A percentile compares a stretch with the other conserved stretches of the same genome.
phyloP scores from a whole-genome alignment of 108 stramenopile genomes.

The Skeletonema grethae region DNA sequence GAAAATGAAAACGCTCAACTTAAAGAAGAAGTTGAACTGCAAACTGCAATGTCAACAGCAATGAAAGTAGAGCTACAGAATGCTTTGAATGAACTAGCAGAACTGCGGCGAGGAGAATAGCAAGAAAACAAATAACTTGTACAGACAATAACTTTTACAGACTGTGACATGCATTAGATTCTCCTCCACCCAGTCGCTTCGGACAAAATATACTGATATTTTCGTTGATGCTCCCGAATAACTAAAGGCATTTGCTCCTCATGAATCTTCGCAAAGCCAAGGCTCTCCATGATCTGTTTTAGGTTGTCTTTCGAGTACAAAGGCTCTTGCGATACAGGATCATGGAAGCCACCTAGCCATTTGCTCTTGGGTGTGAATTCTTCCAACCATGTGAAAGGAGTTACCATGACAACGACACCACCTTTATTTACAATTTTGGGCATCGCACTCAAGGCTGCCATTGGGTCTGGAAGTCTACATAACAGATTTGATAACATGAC shows the following conservation, averaged over 20 bases:
- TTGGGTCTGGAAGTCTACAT: constrained; percentile 90
- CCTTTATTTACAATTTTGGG: constrained; percentile 77
- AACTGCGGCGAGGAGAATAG: neutral
- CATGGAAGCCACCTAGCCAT: constrained; percentile 85
- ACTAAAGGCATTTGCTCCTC: constrained; percentile 87
- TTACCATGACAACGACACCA: constrained; percentile 89
- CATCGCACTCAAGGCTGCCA: constrained; percentile 80
- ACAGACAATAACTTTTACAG: neutral
- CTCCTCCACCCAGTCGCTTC: constrained; percentile 90
- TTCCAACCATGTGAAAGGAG: constrained; percentile 91
- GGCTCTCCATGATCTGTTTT: constrained; percentile 70
- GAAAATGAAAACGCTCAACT: constrained; percentile 12
- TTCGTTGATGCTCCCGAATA: constrained; percentile 93
- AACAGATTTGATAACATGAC: constrained; percentile 90
- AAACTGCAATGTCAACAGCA: neutral
- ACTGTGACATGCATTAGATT: neutral
- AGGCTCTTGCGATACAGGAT: constrained; percentile 67
- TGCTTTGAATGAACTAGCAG: constrained; percentile 26
- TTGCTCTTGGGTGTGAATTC: constrained; percentile 87
- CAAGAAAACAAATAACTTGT: neutral
- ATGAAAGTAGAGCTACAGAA: constrained; percentile 31
- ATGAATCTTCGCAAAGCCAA: constrained; percentile 87
- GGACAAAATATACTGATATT: constrained; percentile 95
- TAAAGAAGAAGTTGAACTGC: constrained; percentile 6
- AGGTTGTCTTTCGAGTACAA: constrained; percentile 79